Conservation (phyloP, 1,284 basidiomycete species). For the Ceratobasidium sp. region DNA sequence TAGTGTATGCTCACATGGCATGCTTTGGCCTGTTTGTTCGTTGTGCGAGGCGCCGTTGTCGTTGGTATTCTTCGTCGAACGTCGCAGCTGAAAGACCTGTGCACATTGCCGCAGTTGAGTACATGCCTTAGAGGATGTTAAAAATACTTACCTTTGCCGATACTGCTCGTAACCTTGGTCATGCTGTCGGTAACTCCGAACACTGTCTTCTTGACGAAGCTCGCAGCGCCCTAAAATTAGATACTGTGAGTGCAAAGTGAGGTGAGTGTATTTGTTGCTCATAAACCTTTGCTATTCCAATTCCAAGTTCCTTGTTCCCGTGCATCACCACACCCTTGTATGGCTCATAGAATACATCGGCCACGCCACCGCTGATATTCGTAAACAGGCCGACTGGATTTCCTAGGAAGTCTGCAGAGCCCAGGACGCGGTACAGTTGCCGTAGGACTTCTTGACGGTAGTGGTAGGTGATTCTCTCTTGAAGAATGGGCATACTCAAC, state of each 20-base stretch:
- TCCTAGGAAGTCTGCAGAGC: constrained; percentile 89
- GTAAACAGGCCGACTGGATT: constrained; percentile 82
- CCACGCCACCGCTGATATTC: constrained; percentile 98
- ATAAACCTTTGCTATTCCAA: constrained; percentile 92
- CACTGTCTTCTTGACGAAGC: constrained; percentile 98
- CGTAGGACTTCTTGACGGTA: constrained; percentile 94
- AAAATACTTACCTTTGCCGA: constrained; percentile 81
- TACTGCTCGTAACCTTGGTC: constrained; percentile 96
- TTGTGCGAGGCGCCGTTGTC: constrained; percentile 84
- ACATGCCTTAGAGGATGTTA: not conserved
- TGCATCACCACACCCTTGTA: constrained; percentile 98
- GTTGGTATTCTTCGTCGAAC: constrained; percentile 95
- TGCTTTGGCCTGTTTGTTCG: constrained; percentile 95
- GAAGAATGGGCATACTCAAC: constrained; percentile 82
- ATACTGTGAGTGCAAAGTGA: constrained; percentile 14
- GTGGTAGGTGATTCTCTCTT: constrained; percentile 87
- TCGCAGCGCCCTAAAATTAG: constrained; percentile 82
- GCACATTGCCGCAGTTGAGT: not conserved
- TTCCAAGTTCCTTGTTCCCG: constrained; percentile 93
- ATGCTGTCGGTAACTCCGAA: constrained; percentile 96
- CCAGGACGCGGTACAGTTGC: constrained; percentile 95
- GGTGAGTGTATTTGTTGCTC: not conserved
- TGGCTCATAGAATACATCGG: constrained; percentile 99
- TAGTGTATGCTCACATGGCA: constrained; percentile 71
- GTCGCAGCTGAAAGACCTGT: constrained; percentile 93